Conservation (phyloP, 495 filamentous ascomycete genomes). For the Annulohypoxylon stygium region DNA sequence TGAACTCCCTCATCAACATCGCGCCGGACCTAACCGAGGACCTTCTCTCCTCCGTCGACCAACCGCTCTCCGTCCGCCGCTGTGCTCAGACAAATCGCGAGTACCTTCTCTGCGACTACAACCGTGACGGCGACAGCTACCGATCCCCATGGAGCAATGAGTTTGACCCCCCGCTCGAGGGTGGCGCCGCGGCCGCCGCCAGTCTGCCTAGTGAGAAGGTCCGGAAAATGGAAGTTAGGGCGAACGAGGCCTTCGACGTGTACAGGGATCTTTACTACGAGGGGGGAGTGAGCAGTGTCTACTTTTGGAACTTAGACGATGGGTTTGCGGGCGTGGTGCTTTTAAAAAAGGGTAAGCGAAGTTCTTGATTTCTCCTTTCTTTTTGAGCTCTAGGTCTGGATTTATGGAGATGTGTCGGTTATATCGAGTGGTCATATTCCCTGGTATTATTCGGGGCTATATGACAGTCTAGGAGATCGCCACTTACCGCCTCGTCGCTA, state of each 20-base stretch:
- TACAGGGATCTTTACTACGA: slow-evolving; percentile 99
- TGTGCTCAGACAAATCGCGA: slow-evolving; percentile 91
- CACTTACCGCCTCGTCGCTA: slow-evolving; percentile 1
- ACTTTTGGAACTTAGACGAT: slow-evolving; percentile 99
- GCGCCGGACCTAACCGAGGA: slow-evolving; percentile 96
- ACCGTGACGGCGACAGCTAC: slow-evolving; percentile 97
- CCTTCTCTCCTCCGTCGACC: slow-evolving; percentile 95
- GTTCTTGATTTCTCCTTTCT: slow-evolving; percentile 6
- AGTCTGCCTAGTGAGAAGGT: slow-evolving; percentile 84
- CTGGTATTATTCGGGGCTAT: not conserved
- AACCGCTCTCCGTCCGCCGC: slow-evolving; percentile 86
- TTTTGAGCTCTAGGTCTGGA: not conserved
- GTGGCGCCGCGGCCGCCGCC: slow-evolving; percentile 55
- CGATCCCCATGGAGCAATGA: slow-evolving; percentile 98
- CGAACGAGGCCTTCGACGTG: slow-evolving; percentile 96
- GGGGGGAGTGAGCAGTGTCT: slow-evolving; percentile 93
- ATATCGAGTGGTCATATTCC: not conserved
- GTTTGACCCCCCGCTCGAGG: slow-evolving; percentile 85
- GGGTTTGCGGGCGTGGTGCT: slow-evolving; percentile 97
- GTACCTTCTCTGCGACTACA: slow-evolving; percentile 99
- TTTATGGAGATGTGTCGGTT: not conserved
- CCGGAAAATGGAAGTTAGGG: slow-evolving; percentile 89
- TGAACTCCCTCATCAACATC: slow-evolving; percentile 84
- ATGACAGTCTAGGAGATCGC: not conserved
- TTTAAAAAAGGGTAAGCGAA: slow-evolving; percentile 85